Percentiles rank a stretch among this genome's conserved stretches.
Evolutionary conservation across 345 rosid species (phyloP).

Genomic region (Brassica nigra): DNA sequence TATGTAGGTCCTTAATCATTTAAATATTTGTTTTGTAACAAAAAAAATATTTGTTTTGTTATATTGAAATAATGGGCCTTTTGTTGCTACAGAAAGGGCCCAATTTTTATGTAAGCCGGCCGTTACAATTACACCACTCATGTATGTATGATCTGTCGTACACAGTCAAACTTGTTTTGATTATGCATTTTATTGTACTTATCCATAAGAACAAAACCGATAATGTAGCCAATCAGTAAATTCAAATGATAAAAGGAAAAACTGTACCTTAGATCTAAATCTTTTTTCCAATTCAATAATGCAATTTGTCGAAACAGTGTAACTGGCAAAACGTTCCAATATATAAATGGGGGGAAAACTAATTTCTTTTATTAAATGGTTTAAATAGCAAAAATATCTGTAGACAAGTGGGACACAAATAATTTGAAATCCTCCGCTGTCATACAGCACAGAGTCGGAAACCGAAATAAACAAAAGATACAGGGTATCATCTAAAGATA

Average conservation of each 20-base stretch:
- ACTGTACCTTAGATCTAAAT: background rate
- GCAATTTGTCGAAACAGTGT: slow-evolving; percentile 7
- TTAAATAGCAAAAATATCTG: slow-evolving; percentile 36
- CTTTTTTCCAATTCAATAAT: background rate
- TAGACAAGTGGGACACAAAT: slow-evolving; percentile 38
- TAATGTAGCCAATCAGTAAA: background rate
- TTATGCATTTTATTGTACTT: background rate
- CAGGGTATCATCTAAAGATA: background rate
- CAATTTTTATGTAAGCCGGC: background rate
- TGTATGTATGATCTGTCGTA: background rate
- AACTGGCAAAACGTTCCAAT: background rate
- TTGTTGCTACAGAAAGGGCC: background rate
- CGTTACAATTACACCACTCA: slow-evolving; percentile 5
- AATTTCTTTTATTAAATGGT: background rate
- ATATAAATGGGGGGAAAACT: background rate
- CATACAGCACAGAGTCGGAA: slow-evolving; percentile 37
- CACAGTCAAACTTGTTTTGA: slow-evolving; percentile 10
- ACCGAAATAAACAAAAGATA: background rate
- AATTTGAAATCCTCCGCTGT: slow-evolving; percentile 36
- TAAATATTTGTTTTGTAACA: background rate
- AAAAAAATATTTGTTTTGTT: background rate
- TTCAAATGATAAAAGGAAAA: background rate
- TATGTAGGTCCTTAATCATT: background rate
- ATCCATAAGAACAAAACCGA: slow-evolving; percentile 2
- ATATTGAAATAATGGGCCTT: background rate